phyloP scores from a whole-genome alignment of 2,329 filamentous ascomycete genomes.

The Alternaria hordeiaustralica region DNA sequence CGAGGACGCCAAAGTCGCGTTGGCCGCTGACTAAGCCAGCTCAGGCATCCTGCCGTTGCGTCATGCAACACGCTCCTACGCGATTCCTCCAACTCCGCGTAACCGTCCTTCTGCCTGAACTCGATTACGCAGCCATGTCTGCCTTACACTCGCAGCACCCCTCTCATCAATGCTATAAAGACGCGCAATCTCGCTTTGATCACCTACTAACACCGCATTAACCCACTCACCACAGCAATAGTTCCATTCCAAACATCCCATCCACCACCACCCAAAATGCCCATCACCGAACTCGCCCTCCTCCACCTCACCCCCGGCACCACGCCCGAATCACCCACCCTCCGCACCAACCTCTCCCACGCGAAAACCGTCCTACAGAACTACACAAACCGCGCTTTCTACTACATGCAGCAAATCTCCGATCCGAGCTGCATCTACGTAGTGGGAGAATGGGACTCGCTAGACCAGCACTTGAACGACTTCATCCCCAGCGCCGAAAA shows the following conservation, averaged over 20 bases:
- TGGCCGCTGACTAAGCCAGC: not conserved
- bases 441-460: constrained; percentile 55
- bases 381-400: constrained; percentile 47
- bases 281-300: constrained; percentile 56
- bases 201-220: not conserved
- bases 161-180: not conserved
- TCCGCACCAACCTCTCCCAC: constrained; percentile 42
- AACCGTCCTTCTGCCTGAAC: not conserved
- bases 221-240: not conserved
- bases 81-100: not conserved
- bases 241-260: not conserved
- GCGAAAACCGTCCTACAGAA: constrained; percentile 49
- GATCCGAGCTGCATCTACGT: constrained; percentile 53
- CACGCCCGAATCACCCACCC: constrained; percentile 20
- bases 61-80: not conserved
- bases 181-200: not conserved
- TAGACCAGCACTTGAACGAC: constrained; percentile 49
- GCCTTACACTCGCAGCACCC: not conserved
- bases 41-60: not conserved
- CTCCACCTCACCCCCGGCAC: constrained; percentile 45
- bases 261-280: constrained; percentile 31
- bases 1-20: not conserved
- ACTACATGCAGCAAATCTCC: constrained; percentile 53
- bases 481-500: constrained; percentile 55
- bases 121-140: not conserved